Evolutionary conservation across 2,329 filamentous ascomycete genomes (phyloP), one percentile per base, ranked within the genome.

Genomic region (Aureobasidium sp.): DNA sequence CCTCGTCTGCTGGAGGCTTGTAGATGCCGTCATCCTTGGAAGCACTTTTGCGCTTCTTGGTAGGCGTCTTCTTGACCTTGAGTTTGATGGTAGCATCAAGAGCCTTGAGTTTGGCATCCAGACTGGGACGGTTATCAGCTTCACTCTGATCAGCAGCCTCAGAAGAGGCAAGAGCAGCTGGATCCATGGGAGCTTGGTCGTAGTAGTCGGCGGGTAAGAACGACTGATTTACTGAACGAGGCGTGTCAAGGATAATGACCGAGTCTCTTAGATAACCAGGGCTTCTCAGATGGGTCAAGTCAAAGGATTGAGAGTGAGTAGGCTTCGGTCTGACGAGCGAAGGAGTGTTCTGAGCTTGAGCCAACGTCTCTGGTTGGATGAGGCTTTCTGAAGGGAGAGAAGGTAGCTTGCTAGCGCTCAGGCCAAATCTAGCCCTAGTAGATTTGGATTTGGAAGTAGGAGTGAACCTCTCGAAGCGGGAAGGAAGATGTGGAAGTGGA

Each of bases 21-120:
- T 70, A 74, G 27, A 66, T 65, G 21, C 57, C 53, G 52, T 74
- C 69, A 8, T 71, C 71, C 34, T 70, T 67, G 42, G 65, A 61
- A 30, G 63, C 65, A 36, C 66, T 67, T 67, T 76, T 77, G 63
- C 75, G 72, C 68, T 76, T 78, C 65, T 75, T 76, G 55, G 59
- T 41, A 60, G 61, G 50, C 5, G 34, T 62, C 39, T 59, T 63
- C 16, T 48, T 49, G 37, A 3, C 13, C 5, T 37, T 59, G 10
- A 49, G 41, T 32, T 69, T 69, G 45, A 66, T 67, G 41, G 66
- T 61, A 32, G 62, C 65, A 30, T 69, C 67, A 2, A 70, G 64
- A 27, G 67, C 65, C 27, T 67, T 69, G 32, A 68, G 61, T 44
- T 73, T 74, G 45, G 66, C 66, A 42, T 74, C 68, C 10, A 70